Evolutionary conservation across 371 early-diverging fungal genomes (phyloP).

Genomic region (Mortierella sp.): DNA sequence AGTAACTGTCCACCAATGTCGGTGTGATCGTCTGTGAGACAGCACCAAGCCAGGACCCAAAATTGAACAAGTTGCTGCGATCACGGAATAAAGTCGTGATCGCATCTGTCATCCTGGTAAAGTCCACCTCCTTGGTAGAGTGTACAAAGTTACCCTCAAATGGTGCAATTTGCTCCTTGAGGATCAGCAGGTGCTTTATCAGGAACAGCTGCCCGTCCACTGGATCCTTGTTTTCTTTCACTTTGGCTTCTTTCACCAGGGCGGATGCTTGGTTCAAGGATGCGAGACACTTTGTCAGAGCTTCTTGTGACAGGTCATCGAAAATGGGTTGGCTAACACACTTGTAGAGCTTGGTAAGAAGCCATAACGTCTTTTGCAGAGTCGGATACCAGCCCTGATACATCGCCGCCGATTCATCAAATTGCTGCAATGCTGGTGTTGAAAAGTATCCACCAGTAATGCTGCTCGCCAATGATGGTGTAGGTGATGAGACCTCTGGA

Average conservation of each 20-base stretch:
- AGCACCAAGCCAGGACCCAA: constrained; percentile 64
- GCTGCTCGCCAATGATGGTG: constrained; percentile 55
- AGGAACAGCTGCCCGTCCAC: constrained; percentile 83
- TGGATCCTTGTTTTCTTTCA: constrained; percentile 55
- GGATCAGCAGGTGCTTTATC: constrained; percentile 82
- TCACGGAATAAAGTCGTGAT: constrained; percentile 42
- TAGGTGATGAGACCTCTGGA: constrained; percentile 37
- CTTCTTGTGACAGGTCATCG: constrained; percentile 87
- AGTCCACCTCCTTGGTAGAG: constrained; percentile 75
- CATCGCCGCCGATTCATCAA: constrained; percentile 53
- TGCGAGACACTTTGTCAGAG: constrained; percentile 74
- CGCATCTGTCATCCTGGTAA: constrained; percentile 63
- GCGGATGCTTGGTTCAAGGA: constrained; percentile 57
- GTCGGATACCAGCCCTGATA: constrained; percentile 84
- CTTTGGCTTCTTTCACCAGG: constrained; percentile 46
- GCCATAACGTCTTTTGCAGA: constrained; percentile 80
- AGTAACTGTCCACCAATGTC: constrained; percentile 64
- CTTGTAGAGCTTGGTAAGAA: constrained; percentile 82
- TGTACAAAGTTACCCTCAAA: constrained; percentile 82
- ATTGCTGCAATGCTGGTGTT: constrained; percentile 36
- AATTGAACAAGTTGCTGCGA: constrained; percentile 34
- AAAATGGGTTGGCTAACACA: constrained; percentile 79
- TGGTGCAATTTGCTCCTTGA: constrained; percentile 83
- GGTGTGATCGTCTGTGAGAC: constrained; percentile 71
- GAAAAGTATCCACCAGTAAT: constrained; percentile 50